Conservation (phyloP, 306 rosid species). For the Corylus heterophylla region DNA sequence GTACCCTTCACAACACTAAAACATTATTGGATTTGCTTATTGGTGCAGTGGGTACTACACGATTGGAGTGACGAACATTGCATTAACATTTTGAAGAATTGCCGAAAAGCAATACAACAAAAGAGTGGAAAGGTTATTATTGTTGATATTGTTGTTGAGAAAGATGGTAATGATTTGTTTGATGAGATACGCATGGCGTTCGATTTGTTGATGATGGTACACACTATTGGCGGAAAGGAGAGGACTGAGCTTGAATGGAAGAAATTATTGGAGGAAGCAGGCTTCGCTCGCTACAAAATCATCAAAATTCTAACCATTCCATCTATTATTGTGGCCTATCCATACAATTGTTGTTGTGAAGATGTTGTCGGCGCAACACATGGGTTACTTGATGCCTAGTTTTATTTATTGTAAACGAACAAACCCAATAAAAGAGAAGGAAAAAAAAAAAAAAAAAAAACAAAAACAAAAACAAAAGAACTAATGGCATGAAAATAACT, state of each 20-base stretch:
- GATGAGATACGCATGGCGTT: slow-evolving; percentile 41
- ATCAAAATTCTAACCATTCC: slow-evolving; percentile 50
- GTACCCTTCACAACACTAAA: no score
- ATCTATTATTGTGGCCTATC: slow-evolving; percentile 38
- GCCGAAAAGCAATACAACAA: neutral
- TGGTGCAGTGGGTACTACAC: neutral
- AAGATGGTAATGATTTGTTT: slow-evolving; percentile 43
- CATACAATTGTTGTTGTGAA: neutral
- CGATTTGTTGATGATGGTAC: slow-evolving; percentile 52
- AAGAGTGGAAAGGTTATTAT: neutral
- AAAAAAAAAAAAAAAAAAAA: no score
- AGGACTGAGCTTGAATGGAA: slow-evolving; percentile 67
- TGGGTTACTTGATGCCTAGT: no score
- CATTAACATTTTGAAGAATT: neutral
- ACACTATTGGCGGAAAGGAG: slow-evolving; percentile 17
- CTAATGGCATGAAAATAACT: no score
- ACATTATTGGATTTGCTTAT: no score
- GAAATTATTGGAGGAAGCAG: slow-evolving; percentile 43
- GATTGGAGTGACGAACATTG: neutral
- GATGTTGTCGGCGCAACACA: no score
- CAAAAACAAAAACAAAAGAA: no score
- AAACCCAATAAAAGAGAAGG: no score
- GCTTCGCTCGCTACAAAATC: slow-evolving; percentile 53
- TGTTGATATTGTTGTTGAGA: slow-evolving; percentile 28
- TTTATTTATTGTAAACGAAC: no score